Evolutionary conservation across 1,139 yeast genomes (phyloP).

Genomic region (Yamadazyma conglobata): DNA sequence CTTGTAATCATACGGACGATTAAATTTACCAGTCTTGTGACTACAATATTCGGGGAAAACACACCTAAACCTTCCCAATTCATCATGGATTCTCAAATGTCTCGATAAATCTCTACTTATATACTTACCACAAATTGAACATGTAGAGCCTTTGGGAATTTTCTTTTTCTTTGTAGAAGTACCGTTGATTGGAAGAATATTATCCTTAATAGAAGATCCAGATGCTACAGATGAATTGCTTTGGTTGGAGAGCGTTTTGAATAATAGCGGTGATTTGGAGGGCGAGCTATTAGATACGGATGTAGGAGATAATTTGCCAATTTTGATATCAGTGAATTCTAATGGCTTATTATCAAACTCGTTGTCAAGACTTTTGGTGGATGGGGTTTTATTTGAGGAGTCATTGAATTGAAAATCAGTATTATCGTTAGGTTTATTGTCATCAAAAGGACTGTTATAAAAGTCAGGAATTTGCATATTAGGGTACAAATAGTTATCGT

Average conservation of each 20-base stretch:
- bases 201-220: conserved; percentile 12
- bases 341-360: neutral
- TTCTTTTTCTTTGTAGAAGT: conserved; percentile 26
- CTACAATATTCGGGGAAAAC: conserved; percentile 43
- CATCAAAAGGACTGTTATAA: no score
- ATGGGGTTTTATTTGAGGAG: neutral
- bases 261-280: conserved; percentile 10
- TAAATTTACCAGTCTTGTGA: conserved; percentile 45
- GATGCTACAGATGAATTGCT: conserved; percentile 18
- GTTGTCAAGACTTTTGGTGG: neutral
- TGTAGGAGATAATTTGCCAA: conserved; percentile 6
- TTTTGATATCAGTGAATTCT: conserved; percentile 1
- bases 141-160: conserved; percentile 36
- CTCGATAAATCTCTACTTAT: conserved; percentile 44
- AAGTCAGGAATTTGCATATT: no score
- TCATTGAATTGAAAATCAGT: neutral
- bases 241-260: conserved; percentile 23
- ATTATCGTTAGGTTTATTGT: conserved; percentile 1
- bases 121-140: conserved; percentile 40
- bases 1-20: conserved; percentile 48
- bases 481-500: conserved; percentile 1
- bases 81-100: conserved; percentile 47
- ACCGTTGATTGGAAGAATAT: neutral
- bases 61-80: conserved; percentile 45
- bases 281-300: conserved; percentile 7